A percentile compares a stretch with the other conserved stretches of the same genome.
phyloP scores from a whole-genome alignment of 164 flowering plant genomes.

The Annona cherimola region DNA sequence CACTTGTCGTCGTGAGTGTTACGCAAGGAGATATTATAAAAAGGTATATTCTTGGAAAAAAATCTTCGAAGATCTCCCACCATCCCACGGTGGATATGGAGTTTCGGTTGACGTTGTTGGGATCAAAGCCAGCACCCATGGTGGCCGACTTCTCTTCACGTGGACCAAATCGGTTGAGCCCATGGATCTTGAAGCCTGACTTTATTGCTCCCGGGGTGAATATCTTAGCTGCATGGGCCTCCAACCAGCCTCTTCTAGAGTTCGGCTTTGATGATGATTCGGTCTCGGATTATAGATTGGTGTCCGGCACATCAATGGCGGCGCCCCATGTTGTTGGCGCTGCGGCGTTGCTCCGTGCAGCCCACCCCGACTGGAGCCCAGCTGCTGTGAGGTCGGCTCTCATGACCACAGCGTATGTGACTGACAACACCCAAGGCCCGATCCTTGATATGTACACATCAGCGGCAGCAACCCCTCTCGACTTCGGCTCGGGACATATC shows the following conservation, averaged over 20 bases:
- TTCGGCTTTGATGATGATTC: conserved; percentile 11
- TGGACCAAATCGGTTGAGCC: conserved; percentile 20
- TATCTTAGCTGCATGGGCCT: conserved; percentile 31
- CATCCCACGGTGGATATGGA: conserved; percentile 17
- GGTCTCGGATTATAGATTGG: conserved; percentile 19
- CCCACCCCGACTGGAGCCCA: conserved; percentile 33
- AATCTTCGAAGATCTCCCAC: neutral
- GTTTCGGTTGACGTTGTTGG: conserved; percentile 23
- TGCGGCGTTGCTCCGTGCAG: conserved; percentile 31
- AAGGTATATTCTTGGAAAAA: conserved; percentile 15
- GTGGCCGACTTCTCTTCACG: conserved; percentile 34
- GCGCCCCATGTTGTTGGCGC: conserved; percentile 30
- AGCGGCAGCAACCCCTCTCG: conserved; percentile 26
- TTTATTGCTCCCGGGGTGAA: conserved; percentile 33
- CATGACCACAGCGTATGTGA: conserved; percentile 34
- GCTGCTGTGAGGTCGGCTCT: conserved; percentile 39
- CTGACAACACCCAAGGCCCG: conserved; percentile 14
- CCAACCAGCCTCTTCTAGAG: too few relatives aligned
- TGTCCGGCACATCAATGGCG: conserved; percentile 41
- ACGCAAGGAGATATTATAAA: conserved; percentile 20
- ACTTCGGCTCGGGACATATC: conserved; percentile 35
- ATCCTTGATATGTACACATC: conserved; percentile 15
- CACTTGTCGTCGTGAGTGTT: conserved; percentile 18
- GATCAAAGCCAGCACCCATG: conserved; percentile 22
- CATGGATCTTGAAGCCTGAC: conserved; percentile 35